Evolutionary conservation across 2,329 filamentous ascomycete genomes (phyloP).

Genomic region (Xylariaceae sp.): DNA sequence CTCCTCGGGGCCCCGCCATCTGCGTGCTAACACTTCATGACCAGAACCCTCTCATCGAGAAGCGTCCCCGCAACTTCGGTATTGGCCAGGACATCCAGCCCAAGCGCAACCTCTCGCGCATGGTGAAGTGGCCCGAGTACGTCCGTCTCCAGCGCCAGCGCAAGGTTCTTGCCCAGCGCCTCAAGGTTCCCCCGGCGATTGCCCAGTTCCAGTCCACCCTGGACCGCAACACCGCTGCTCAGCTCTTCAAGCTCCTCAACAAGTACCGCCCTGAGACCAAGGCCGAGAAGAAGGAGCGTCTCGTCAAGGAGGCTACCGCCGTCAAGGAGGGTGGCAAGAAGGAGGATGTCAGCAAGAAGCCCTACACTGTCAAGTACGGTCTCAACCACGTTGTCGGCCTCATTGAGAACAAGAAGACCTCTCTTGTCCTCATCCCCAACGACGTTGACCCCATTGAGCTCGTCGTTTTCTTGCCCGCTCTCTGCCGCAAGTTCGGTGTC

Average conservation of each 20-base stretch:
- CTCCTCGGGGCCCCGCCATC: not conserved
- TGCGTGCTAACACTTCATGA: conserved; percentile 21
- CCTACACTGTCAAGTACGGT: conserved; percentile 98
- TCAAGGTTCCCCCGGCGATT: conserved; percentile 89
- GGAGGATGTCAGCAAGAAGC: conserved; percentile 99
- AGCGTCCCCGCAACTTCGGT: conserved; percentile 93
- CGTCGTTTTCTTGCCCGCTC: conserved; percentile 96
- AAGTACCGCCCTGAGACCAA: conserved; percentile 99
- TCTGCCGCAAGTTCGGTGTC: conserved; percentile 99
- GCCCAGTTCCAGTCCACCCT: conserved; percentile 47
- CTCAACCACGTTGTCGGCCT: conserved; percentile 98
- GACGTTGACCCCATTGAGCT: conserved; percentile 99
- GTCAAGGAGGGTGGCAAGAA: conserved; percentile 99
- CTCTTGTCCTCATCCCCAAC: conserved; percentile 96
- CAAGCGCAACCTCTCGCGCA: conserved; percentile 88
- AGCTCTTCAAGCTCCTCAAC: conserved; percentile 95
- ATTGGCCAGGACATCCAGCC: conserved; percentile 99
- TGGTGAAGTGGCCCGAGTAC: conserved; percentile 99
- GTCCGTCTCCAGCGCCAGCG: conserved; percentile 91
- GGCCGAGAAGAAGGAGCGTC: conserved; percentile 99
- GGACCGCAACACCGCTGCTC: conserved; percentile 92
- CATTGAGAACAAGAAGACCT: conserved; percentile 99
- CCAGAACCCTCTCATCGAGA: conserved; percentile 99
- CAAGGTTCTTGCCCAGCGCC: conserved; percentile 95
- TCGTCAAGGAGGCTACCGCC: conserved; percentile 95